Evolutionary conservation across 805 yeast genomes (phyloP).

Genomic region (Wickerhamiella kurtzmanii): DNA sequence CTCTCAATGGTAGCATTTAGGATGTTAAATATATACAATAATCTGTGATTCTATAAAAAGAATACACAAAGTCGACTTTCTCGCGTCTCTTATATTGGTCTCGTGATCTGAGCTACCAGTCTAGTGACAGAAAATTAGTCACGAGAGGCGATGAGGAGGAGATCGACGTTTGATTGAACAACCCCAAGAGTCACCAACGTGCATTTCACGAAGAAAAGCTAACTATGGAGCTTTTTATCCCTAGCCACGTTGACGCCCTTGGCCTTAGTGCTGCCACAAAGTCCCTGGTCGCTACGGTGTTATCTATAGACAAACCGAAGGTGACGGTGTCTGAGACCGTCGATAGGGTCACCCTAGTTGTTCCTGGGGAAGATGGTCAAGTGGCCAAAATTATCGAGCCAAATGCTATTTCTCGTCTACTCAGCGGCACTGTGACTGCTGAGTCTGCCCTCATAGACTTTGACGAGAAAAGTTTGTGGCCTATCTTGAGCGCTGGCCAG

Average conservation of each 20-base stretch:
- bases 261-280: slow-evolving; percentile 23
- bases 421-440: slow-evolving; percentile 16
- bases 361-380: slow-evolving; percentile 8
- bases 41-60: too few species aligned
- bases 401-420: slow-evolving; percentile 39
- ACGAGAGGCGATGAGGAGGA: neutral
- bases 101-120: neutral
- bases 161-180: neutral
- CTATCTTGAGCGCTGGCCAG: slow-evolving; percentile 11
- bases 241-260: slow-evolving; percentile 13
- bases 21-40: too few species aligned
- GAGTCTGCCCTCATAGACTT: slow-evolving; percentile 21
- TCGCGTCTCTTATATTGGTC: neutral
- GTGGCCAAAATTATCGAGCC: slow-evolving; percentile 27
- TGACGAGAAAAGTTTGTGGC: slow-evolving; percentile 30
- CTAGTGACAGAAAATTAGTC: neutral
- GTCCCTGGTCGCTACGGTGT: slow-evolving; percentile 31
- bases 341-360: slow-evolving; percentile 12
- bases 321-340: slow-evolving; percentile 16
- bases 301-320: slow-evolving; percentile 23
- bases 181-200: neutral
- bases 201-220: too few species aligned
- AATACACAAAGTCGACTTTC: too few species aligned
- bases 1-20: too few species aligned
- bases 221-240: slow-evolving; percentile 16